Percentiles rank a stretch among this genome's conserved stretches.
phyloP scores from a whole-genome alignment of 371 early-diverging fungal genomes.

The Blastocladiella emersonii region DNA sequence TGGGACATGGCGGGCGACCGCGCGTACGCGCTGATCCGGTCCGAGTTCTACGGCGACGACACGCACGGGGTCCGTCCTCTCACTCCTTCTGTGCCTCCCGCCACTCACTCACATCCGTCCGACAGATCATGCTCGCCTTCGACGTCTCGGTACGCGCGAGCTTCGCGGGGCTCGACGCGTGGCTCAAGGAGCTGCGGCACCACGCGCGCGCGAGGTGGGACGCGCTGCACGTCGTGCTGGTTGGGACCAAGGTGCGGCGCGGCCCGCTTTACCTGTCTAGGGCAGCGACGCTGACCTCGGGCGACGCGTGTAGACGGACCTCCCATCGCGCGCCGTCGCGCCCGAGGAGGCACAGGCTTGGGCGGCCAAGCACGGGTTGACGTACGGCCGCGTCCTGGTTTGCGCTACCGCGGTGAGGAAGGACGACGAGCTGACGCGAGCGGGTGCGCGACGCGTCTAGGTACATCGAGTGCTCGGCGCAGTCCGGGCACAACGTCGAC shows the following conservation, averaged over 20 bases:
- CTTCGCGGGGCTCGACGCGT: slow-evolving; percentile 20
- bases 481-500: background rate
- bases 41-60: slow-evolving; percentile 40
- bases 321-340: background rate
- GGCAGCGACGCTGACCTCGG: background rate
- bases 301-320: background rate
- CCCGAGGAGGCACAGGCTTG: background rate
- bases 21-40: slow-evolving; percentile 32
- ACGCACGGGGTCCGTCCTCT: slow-evolving; percentile 23
- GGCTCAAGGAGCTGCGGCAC: slow-evolving; percentile 26
- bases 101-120: background rate
- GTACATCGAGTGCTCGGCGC: background rate
- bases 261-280: background rate
- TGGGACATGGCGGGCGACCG: slow-evolving; percentile 40
- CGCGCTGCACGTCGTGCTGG: slow-evolving; percentile 17
- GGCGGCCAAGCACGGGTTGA: background rate
- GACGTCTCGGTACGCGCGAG: slow-evolving; percentile 16
- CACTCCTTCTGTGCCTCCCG: background rate
- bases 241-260: slow-evolving; percentile 26
- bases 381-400: background rate
- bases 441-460: too few species aligned
- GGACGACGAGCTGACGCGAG: background rate
- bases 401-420: background rate
- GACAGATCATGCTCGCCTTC: slow-evolving; percentile 26
- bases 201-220: slow-evolving; percentile 7